Evolutionary conservation across 208 protist species (phyloP).

Genomic region (Trypanosoma theileri): DNA sequence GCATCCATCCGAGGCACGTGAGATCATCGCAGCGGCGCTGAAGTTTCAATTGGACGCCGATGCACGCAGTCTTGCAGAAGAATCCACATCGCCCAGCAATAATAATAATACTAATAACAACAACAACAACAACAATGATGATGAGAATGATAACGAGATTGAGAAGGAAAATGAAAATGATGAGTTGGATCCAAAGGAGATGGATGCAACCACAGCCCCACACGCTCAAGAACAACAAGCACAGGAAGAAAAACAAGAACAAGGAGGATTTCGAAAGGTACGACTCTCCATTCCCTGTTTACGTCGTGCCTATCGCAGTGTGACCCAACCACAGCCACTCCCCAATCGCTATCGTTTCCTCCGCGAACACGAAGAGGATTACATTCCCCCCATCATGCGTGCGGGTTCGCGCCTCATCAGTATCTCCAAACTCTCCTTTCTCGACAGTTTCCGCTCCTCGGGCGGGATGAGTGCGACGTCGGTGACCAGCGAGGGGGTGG

Average conservation of each 20-base stretch:
- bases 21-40: slow-evolving; percentile 45
- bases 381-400: slow-evolving; percentile 67
- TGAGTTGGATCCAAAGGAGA: no score
- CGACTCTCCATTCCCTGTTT: slow-evolving; percentile 36
- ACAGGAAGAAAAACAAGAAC: background rate
- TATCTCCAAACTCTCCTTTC: slow-evolving; percentile 47
- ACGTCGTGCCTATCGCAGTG: slow-evolving; percentile 42
- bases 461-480: slow-evolving; percentile 13
- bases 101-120: no score
- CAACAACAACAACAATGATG: background rate
- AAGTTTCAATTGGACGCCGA: slow-evolving; percentile 39
- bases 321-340: slow-evolving; percentile 27
- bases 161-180: background rate
- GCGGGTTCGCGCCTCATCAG: slow-evolving; percentile 70
- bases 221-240: background rate
- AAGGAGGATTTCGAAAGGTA: slow-evolving; percentile 1
- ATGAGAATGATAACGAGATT: background rate
- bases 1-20: slow-evolving; percentile 46
- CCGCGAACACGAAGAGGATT: slow-evolving; percentile 61
- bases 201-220: no score
- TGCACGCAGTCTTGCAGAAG: slow-evolving; percentile 8
- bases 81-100: background rate
- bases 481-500: slow-evolving; percentile 6
- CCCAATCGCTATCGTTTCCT: slow-evolving; percentile 54
- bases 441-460: slow-evolving; percentile 30